These are phyloP conservation scores for Escallonia herrerae DNA, from an alignment of 129 eudicot genomes.

Conservation along the genomic window DNA sequence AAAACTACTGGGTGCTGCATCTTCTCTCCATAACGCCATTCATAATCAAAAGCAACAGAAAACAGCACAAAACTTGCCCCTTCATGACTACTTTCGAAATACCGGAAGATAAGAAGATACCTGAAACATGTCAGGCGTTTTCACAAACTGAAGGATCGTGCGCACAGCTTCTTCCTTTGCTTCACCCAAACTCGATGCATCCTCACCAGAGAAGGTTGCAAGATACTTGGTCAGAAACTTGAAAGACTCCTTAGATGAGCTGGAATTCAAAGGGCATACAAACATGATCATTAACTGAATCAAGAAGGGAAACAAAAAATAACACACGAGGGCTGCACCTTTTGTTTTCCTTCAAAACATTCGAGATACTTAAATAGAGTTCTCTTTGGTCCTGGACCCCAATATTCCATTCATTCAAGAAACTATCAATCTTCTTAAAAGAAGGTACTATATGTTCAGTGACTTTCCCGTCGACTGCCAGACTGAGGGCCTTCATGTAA, in stretches of 20 bases:
- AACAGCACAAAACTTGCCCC: too few relatives aligned
- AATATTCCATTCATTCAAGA: conserved; percentile 81
- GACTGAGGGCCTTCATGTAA: conserved; percentile 72
- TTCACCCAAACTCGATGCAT: conserved; percentile 42
- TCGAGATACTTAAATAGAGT: conserved; percentile 62
- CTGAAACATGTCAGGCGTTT: conserved; percentile 85
- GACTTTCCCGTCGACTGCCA: conserved; percentile 68
- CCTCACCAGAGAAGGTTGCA: conserved; percentile 71
- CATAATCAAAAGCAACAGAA: too few relatives aligned
- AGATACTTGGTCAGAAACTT: conserved; percentile 63
- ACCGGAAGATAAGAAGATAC: conserved; percentile 24
- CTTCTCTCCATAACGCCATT: too few relatives aligned
- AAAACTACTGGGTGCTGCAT: too few relatives aligned
- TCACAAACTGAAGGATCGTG: conserved; percentile 69
- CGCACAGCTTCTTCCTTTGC: conserved; percentile 78
- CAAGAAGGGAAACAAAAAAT: neutral
- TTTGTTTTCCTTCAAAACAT: conserved; percentile 68
- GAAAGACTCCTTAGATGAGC: conserved; percentile 73
- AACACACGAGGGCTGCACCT: conserved; percentile 31
- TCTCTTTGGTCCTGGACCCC: conserved; percentile 73
- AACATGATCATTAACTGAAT: conserved; percentile 6
- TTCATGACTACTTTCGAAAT: neutral
- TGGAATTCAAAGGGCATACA: conserved; percentile 25
- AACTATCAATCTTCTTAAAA: conserved; percentile 60
- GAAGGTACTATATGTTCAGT: conserved; percentile 62